Percentiles rank a stretch among this genome's conserved stretches.
Evolutionary conservation across 768 basidiomycete genomes (phyloP).

Genomic region (Lepiota venenata): DNA sequence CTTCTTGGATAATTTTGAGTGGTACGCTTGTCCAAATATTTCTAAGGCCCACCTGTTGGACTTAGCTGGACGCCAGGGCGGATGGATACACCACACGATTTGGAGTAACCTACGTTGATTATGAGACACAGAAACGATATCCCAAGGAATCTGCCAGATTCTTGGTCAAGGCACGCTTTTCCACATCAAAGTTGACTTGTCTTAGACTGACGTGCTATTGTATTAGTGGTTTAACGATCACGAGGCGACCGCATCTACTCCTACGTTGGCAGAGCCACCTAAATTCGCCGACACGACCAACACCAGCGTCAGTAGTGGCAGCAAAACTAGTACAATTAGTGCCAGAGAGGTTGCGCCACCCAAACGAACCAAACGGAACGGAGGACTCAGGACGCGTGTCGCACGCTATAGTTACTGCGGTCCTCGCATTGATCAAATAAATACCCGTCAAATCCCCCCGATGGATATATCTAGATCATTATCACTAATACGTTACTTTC

Average conservation of each 20-base stretch:
- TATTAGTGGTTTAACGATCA: constrained; percentile 40
- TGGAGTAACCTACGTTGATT: constrained; percentile 71
- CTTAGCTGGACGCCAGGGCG: constrained; percentile 33
- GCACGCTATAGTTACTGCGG: constrained; percentile 8
- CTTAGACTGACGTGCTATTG: not conserved
- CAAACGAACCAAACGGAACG: not conserved
- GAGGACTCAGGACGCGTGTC: constrained; percentile 9
- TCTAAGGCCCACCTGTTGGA: not conserved
- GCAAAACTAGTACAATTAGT: constrained; percentile 7
- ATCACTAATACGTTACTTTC: too few species aligned
- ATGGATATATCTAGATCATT: too few species aligned
- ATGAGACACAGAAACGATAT: constrained; percentile 60
- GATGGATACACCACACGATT: constrained; percentile 68
- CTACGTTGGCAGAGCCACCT: constrained; percentile 1
- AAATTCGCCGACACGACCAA: not conserved
- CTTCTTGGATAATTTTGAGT: constrained; percentile 72
- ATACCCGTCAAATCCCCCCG: not conserved
- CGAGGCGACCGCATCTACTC: constrained; percentile 12
- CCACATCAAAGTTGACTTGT: not conserved
- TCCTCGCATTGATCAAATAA: constrained; percentile 15
- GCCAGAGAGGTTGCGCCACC: not conserved
- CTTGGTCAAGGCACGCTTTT: constrained; percentile 44
- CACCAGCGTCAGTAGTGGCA: constrained; percentile 10
- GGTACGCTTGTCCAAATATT: constrained; percentile 28
- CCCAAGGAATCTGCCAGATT: constrained; percentile 63